Conservation (phyloP, 1,284 basidiomycete species). For the Malassezia sp. region DNA sequence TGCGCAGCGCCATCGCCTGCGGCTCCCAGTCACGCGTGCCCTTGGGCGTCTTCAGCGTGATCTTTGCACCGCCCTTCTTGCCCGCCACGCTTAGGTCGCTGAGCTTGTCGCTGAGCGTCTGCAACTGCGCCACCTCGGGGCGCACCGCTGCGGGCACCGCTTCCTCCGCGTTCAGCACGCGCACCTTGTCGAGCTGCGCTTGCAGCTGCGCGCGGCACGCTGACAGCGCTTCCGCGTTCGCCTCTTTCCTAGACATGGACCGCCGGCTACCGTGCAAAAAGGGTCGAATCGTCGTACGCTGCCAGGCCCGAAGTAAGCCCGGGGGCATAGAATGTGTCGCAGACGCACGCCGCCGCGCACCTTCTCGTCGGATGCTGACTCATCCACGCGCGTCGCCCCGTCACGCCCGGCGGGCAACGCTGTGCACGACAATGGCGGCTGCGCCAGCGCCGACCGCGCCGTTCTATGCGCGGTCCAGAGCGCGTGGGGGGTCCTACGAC, state of each 20-base stretch:
- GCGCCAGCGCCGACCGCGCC: not conserved
- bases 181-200: conserved; percentile 32
- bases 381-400: too few species aligned
- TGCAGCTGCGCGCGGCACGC: conserved; percentile 16
- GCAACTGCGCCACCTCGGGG: conserved; percentile 27
- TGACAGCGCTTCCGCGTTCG: conserved; percentile 2
- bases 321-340: conserved; percentile 6
- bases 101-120: conserved; percentile 30
- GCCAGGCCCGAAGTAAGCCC: conserved; percentile 4
- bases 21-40: conserved; percentile 94
- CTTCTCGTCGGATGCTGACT: too few species aligned
- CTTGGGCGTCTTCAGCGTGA: conserved; percentile 51
- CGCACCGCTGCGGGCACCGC: conserved; percentile 23
- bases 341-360: too few species aligned
- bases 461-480: not conserved
- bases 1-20: conserved; percentile 81
- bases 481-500: not conserved
- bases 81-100: conserved; percentile 19
- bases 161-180: conserved; percentile 24
- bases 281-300: not conserved
- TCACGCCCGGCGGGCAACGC: not conserved
- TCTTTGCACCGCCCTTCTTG: conserved; percentile 29
- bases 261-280: not conserved
- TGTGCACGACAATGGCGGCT: not conserved
- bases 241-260: conserved; percentile 5